Base-by-base conservation (phyloP, 208 protist genomes). In the Strigomonas culicis region DNA sequence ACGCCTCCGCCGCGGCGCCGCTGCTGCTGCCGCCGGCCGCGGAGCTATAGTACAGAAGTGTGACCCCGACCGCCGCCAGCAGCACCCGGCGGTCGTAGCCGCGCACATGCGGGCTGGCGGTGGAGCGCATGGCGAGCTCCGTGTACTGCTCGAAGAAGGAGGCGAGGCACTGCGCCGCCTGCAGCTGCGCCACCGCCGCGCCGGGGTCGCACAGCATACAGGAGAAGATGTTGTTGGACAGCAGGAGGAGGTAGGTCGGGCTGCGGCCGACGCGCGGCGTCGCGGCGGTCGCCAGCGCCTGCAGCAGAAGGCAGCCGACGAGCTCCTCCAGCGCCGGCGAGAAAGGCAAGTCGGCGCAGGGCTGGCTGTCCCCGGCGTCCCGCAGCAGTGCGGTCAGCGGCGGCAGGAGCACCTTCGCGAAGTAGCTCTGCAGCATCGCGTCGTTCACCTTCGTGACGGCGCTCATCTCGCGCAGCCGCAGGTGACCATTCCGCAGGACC, bases 81-180 rank as follows among this genome's bases (percentile, higher is more conserved):
- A 93, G 84, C 11, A 95, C 66, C 25, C 41, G 72, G 31, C 82
- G 73, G 63, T 95, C 90, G 63, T 92, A 95, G 21, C 75, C 66
- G 36, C 89, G 85, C 53, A 91, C 30, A 24, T 77, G 60, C 17
- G 49, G 52, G 27, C 75, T 43, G 59, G 85, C 41, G 0, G 36
- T 28, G 27, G 70, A 68, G 11, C 60, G 68, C 13, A 43, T 58
- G 21, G 47, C 55, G 22, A 87, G 60, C 24, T 63, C 50, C 15
- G 84, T 55, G 65, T 93, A 92, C 64, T 85, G 70, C 46, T 79
- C 70, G 34, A 87, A 72, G 51, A 95, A 83, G 10, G 63, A 62
- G 10, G 57, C 60, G 1, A 75, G 59, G 25, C 51, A 72, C 28
- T 79, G 73, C 39, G 75, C 41, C 0, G 57, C n/a, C 34, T 68